Percentiles rank a stretch among this genome's conserved stretches.
These are phyloP conservation scores for Macrophomina phaseolina DNA, from an alignment of 2,329 filamentous ascomycete species.

Conservation along the genomic window DNA sequence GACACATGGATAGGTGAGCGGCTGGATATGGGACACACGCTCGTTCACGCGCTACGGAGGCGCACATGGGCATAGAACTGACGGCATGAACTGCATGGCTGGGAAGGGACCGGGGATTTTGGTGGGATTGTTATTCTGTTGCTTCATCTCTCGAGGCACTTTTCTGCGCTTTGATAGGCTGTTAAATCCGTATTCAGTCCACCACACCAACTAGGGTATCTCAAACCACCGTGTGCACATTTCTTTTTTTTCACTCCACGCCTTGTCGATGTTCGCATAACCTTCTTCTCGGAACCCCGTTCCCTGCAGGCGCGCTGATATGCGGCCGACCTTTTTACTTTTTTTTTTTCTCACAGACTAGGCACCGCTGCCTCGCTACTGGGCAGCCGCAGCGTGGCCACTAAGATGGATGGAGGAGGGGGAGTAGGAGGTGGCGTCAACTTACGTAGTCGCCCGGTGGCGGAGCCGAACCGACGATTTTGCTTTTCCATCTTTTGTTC, in stretches of 20 bases:
- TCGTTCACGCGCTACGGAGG: neutral
- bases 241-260: neutral
- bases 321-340: neutral
- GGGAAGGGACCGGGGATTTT: neutral
- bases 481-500: neutral
- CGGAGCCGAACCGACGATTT: neutral
- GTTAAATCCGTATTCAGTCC: constrained; percentile 3
- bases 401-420: no score
- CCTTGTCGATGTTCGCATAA: constrained; percentile 6
- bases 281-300: no score
- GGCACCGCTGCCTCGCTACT: constrained; percentile 4
- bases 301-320: neutral
- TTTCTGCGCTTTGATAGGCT: neutral
- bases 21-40: neutral
- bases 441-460: neutral
- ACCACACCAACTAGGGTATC: neutral
- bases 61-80: constrained; percentile 2
- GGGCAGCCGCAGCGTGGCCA: neutral
- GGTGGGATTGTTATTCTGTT: neutral
- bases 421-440: no score
- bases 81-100: constrained; percentile 1
- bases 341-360: neutral
- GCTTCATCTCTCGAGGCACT: neutral
- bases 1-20: neutral
- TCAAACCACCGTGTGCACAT: neutral